Evolutionary conservation across 2,329 filamentous ascomycete species (phyloP), one percentile per base, ranked within the genome.

Genomic region (Fusarium luffae): DNA sequence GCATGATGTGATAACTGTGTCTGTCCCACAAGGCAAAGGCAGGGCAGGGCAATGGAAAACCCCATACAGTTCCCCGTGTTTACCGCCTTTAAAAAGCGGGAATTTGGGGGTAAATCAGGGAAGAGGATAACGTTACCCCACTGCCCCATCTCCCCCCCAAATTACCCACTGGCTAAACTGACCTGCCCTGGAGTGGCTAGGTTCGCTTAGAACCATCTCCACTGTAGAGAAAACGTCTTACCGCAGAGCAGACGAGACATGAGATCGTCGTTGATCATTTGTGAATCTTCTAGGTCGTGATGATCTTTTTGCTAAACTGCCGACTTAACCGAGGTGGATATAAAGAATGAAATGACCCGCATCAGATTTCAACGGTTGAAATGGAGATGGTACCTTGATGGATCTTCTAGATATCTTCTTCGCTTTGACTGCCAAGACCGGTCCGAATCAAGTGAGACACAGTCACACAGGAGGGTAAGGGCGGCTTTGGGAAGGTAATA

Each of bases 91-190:
- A 51, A 51, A 51, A 51, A 51, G 49, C 34, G 49, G 49, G 49
- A 41, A 51, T 51, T 51, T 51, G 49, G 49, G 23, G 49, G 34
- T 51, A 28, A 51, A 51, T 51, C 49, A 40, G 4, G 7, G 13
- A 27, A 51, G 34, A 37, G 25, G 49, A 51, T 41, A 37, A 41
- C 12, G 19, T 51, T 51, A 51, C 49, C 49, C 49, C 49, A 51
- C 49, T 18, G 23, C 21, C 13, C 34, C 49, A 51, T 16, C 18
- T 51, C 47, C 47, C 21, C 21, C 32, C 47, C 13, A 12, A 51
- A 51, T 51, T 51, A 51, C 30, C 49, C 49, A 41, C 49, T 51
- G 49, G 49, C 49, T 51, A 51, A 51, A 51, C 18, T 40, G 49
- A 27, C 49, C 47, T 50, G 27, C 25, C 25, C 28, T 23, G 30